Percentiles rank a stretch among this genome's conserved stretches.
phyloP scores from a whole-genome alignment of 176 grass and related monocot genomes.

The Carex myosuroides region DNA sequence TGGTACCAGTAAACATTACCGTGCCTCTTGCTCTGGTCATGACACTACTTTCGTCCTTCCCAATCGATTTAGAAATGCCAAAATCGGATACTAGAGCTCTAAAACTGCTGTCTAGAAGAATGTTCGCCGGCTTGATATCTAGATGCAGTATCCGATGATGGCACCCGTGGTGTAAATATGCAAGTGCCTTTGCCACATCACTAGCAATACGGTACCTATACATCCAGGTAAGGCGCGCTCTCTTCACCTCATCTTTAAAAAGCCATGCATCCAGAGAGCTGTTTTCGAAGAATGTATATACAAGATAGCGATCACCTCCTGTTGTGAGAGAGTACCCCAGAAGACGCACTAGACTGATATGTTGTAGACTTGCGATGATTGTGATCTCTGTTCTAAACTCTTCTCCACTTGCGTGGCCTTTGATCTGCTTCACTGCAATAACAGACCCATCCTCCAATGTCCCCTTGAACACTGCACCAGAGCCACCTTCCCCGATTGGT shows the following conservation, averaged over 20 bases:
- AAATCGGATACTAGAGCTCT: conserved; percentile 52
- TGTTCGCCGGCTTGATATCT: conserved; percentile 70
- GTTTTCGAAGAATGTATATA: conserved; percentile 46
- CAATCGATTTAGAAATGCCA: conserved; percentile 47
- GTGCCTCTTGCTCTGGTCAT: conserved; percentile 40
- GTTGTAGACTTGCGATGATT: conserved; percentile 40
- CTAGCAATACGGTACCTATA: conserved; percentile 20
- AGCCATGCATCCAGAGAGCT: conserved; percentile 51
- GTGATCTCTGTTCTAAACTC: conserved; percentile 41
- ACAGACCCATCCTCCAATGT: conserved; percentile 40
- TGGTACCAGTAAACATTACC: not conserved
- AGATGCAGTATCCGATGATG: conserved; percentile 41
- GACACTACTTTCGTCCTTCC: conserved; percentile 39
- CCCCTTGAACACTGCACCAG: conserved; percentile 38
- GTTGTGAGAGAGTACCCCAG: conserved; percentile 37
- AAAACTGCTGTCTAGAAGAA: conserved; percentile 47
- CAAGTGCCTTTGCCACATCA: conserved; percentile 43
- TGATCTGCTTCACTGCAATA: conserved; percentile 45
- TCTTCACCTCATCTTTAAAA: conserved; percentile 23
- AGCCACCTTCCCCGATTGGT: conserved; percentile 38
- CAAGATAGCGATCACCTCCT: conserved; percentile 28
- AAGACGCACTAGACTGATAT: conserved; percentile 44
- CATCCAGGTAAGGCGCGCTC: conserved; percentile 32
- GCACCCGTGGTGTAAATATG: conserved; percentile 63
- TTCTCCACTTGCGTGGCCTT: conserved; percentile 17